Base-by-base conservation (phyloP, 2,329 filamentous ascomycete genomes). In the Paraconiothyrium sp. region DNA sequence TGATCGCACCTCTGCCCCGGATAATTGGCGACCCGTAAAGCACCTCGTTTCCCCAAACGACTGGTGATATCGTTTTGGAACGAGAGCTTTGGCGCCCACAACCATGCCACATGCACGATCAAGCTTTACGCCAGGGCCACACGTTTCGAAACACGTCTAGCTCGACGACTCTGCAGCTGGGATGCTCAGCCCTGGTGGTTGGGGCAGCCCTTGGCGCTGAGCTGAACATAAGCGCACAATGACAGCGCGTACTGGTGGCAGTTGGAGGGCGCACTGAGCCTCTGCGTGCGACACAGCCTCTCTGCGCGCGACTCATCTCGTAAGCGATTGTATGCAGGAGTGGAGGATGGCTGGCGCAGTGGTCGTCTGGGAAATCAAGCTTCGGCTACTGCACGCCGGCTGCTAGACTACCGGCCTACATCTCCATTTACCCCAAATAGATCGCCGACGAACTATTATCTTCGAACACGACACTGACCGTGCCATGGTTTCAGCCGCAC, bases 91-190 rank as follows among this genome's bases (percentile, higher is more conserved):
- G 39, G 52, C 41, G 39, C 51, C 51, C 51, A 37, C 41, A 30
- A 4, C 52, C 52, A 46, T 41, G 44, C 13, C 34, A 27, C 54
- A 49, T 46, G 16, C 44, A 30, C 46, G 47, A 41, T 43, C 61
- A 64, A 64, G 61, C 61, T 64, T 64, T 64, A 14, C 27, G 61
- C 61, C 58, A 43, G 44, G 34, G 54, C 49, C 41, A 10, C 30
- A 14, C 16, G 59, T 59, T 60, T 61, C 59, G 62, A 64, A 64
- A 58, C 55, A 44, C 52, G 16, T 24, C 37, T 22, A 22, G 52
- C n/a, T 39, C 32, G 24, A 22, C 55, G 55, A 49, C 44, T 32
- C 46, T 44, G 46, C 46, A 27, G 11, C 27, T 2, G 4, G 20
- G 14, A 41, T 34, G 16, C 11, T 22, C 52, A 54, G 52, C 52